A percentile compares a stretch with the other conserved stretches of the same genome.
Evolutionary conservation across 495 filamentous ascomycete species (phyloP).

Genomic region (Penicillium waksmanii): DNA sequence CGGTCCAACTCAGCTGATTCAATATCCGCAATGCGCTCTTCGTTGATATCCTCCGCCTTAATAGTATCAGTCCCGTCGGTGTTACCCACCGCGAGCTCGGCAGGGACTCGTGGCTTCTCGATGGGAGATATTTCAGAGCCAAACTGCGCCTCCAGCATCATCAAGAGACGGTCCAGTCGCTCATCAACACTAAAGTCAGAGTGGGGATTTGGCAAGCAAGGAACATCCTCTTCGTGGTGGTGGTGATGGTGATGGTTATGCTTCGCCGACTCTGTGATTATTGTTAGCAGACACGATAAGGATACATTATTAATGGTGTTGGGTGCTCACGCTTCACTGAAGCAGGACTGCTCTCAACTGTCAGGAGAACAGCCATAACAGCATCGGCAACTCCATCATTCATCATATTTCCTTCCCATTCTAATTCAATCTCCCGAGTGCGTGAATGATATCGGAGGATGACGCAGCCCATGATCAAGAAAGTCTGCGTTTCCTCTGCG

Average conservation of each 20-base stretch:
- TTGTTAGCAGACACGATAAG: slow-evolving; percentile 1
- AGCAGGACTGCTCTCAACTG: slow-evolving; percentile 88
- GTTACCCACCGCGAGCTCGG: slow-evolving; percentile 44
- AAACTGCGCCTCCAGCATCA: slow-evolving; percentile 98
- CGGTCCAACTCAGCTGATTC: slow-evolving; percentile 64
- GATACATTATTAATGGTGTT: slow-evolving; percentile 8
- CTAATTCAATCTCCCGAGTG: slow-evolving; percentile 80
- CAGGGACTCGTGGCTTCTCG: slow-evolving; percentile 61
- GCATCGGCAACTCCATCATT: slow-evolving; percentile 98
- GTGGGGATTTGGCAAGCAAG: slow-evolving; percentile 64
- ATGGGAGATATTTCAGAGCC: slow-evolving; percentile 78
- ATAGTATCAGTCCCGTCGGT: slow-evolving; percentile 30
- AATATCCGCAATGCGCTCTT: slow-evolving; percentile 55
- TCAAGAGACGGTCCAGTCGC: slow-evolving; percentile 79
- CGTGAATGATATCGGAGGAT: slow-evolving; percentile 65
- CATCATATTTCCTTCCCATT: slow-evolving; percentile 97
- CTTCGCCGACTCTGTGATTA: slow-evolving; percentile 56
- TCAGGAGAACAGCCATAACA: slow-evolving; percentile 86
- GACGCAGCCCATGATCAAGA: slow-evolving; percentile 90
- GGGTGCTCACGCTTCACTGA: slow-evolving; percentile 85
- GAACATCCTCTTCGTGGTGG: slow-evolving; percentile 42
- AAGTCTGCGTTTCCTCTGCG: slow-evolving; percentile 51
- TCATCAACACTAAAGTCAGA: slow-evolving; percentile 69
- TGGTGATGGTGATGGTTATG: slow-evolving; percentile 63
- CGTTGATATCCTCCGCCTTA: slow-evolving; percentile 37